Conservation (phyloP, 352 stramenopile genomes). For the Phytophthora aleatoria region DNA sequence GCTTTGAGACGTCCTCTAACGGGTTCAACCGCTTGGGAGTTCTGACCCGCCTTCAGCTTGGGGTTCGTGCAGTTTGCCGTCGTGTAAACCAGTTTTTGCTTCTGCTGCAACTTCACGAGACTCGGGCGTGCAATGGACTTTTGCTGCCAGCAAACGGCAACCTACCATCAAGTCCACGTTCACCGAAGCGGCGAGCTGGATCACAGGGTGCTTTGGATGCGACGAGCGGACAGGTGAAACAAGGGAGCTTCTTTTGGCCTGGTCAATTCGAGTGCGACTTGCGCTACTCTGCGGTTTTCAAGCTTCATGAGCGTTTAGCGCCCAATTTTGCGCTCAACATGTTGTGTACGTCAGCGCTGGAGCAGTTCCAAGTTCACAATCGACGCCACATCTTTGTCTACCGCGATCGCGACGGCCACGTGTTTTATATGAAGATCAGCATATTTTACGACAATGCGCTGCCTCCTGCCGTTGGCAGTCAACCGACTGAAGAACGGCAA, state of each 20-base stretch:
- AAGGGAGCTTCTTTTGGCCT: constrained; percentile 78
- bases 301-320: constrained; percentile 77
- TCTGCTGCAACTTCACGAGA: constrained; percentile 86
- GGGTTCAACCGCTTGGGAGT: constrained; percentile 61
- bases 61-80: constrained; percentile 68
- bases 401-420: constrained; percentile 78
- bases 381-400: constrained; percentile 89
- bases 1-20: constrained; percentile 19
- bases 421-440: constrained; percentile 91
- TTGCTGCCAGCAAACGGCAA: constrained; percentile 56
- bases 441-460: constrained; percentile 43
- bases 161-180: constrained; percentile 44
- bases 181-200: constrained; percentile 41
- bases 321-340: constrained; percentile 83
- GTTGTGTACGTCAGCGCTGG: constrained; percentile 81
- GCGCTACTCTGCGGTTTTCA: constrained; percentile 81
- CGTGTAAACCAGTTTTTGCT: constrained; percentile 87
- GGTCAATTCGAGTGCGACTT: constrained; percentile 87
- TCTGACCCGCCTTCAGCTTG: constrained; percentile 77
- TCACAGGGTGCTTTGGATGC: constrained; percentile 26
- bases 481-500: constrained; percentile 33
- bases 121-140: constrained; percentile 72
- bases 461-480: constrained; percentile 5
- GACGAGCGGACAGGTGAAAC: constrained; percentile 23
- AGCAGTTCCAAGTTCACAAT: constrained; percentile 92